Conservation (phyloP, 2,329 filamentous ascomycete genomes). For the Trichoderma sp. region DNA sequence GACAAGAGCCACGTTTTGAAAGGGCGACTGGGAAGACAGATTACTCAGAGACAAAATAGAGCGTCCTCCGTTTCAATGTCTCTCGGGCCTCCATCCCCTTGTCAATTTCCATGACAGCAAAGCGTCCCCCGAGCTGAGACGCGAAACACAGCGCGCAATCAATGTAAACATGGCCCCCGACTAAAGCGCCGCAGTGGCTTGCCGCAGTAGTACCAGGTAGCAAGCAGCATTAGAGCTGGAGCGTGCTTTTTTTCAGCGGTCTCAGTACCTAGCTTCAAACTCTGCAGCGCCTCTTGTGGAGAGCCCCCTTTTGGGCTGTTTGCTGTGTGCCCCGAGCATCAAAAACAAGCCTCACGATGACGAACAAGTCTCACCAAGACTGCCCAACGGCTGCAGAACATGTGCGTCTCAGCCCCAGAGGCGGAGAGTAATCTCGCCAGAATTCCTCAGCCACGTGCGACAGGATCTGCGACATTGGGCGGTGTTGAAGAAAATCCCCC, state of each 20-base stretch:
- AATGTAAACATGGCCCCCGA: neutral
- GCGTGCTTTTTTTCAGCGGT: neutral
- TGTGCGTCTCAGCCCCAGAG: neutral
- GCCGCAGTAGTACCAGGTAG: neutral
- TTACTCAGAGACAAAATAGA: neutral
- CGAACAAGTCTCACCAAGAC: neutral
- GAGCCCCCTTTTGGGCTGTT: constrained; percentile 12
- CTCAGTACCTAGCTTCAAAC: neutral
- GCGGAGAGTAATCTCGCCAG: constrained; percentile 2
- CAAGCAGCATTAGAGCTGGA: neutral
- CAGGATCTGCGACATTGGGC: constrained; percentile 5
- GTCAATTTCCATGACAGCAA: neutral
- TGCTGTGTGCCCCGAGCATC: neutral
- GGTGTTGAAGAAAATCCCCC: neutral
- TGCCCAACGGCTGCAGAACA: neutral
- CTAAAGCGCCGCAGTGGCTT: neutral
- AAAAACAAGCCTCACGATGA: neutral
- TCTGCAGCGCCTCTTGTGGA: constrained; percentile 1
- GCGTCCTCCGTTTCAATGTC: neutral
- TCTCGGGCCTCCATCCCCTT: neutral
- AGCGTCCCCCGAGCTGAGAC: neutral
- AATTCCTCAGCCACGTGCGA: constrained; percentile 6
- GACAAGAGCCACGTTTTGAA: neutral
- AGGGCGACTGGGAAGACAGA: neutral
- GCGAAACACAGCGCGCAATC: neutral